Conservation (phyloP, 1,139 yeast genomes). For the Eremothecium coryli region DNA sequence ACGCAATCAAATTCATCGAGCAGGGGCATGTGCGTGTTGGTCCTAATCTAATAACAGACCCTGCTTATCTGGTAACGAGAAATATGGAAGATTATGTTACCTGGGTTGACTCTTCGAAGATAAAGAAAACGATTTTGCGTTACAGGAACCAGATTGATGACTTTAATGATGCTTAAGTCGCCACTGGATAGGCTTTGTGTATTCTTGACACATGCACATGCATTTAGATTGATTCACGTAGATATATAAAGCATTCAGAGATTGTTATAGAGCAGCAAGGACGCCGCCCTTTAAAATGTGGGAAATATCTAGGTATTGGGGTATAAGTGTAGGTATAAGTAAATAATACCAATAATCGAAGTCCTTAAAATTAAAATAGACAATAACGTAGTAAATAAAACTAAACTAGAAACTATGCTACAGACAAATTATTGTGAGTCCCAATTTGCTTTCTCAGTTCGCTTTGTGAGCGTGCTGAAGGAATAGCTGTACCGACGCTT, state of each 20-base stretch:
- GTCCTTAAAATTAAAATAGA: no score
- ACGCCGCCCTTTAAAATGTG: not conserved
- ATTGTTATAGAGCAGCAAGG: no score
- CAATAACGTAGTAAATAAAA: no score
- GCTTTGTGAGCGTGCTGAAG: slow-evolving; percentile 32
- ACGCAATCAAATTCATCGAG: slow-evolving; percentile 86
- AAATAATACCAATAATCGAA: no score
- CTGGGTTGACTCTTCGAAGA: slow-evolving; percentile 94
- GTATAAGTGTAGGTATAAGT: no score
- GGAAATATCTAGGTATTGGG: no score
- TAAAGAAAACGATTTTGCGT: slow-evolving; percentile 78
- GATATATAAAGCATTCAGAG: no score
- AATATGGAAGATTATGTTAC: slow-evolving; percentile 94
- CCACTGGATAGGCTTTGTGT: no score
- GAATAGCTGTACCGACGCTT: slow-evolving; percentile 25
- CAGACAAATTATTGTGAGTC: slow-evolving; percentile 29
- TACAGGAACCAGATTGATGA: slow-evolving; percentile 83
- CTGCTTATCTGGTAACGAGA: slow-evolving; percentile 87
- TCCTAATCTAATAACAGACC: slow-evolving; percentile 89
- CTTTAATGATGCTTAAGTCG: slow-evolving; percentile 48
- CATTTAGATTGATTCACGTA: slow-evolving; percentile 1
- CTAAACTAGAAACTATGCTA: no score
- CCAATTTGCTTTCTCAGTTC: slow-evolving; percentile 35
- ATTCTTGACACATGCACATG: no score
- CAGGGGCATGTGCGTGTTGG: slow-evolving; percentile 98